phyloP scores from a whole-genome alignment of 176 grass and related monocot species.

The Triticum timopheevii region DNA sequence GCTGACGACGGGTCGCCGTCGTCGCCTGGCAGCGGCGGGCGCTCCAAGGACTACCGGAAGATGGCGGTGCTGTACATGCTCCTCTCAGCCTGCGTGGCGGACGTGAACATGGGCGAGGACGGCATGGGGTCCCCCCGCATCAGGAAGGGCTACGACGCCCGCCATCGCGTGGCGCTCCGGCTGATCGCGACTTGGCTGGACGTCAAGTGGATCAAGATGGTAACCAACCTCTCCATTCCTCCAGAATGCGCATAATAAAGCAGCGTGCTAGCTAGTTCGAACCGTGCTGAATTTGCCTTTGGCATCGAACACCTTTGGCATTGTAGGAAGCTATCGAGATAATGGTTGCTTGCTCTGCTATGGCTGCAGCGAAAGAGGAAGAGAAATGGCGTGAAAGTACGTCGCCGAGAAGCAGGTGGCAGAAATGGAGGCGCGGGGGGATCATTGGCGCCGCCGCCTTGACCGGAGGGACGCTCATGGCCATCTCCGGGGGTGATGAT shows the following conservation, averaged over 20 bases:
- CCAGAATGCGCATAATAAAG: neutral
- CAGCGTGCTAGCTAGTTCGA: neutral
- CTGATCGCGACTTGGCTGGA: conserved; percentile 84
- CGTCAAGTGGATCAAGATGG: conserved; percentile 89
- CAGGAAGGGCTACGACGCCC: conserved; percentile 94
- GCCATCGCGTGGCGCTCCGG: conserved; percentile 86
- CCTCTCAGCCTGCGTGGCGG: conserved; percentile 92
- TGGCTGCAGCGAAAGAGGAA: conserved; percentile 90
- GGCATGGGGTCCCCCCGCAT: conserved; percentile 46
- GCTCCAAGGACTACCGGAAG: conserved; percentile 61
- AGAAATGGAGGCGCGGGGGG: conserved; percentile 81
- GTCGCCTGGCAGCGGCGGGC: neutral
- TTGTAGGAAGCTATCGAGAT: conserved; percentile 94
- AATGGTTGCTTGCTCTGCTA: conserved; percentile 99
- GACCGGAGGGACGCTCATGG: conserved; percentile 90
- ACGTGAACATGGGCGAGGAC: conserved; percentile 63
- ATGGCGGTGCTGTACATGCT: conserved; percentile 83
- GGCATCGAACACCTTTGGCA: conserved; percentile 41
- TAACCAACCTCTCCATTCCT: neutral
- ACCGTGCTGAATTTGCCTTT: neutral
- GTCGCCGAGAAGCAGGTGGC: conserved; percentile 67
- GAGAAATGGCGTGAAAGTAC: conserved; percentile 46
- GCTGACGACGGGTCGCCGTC: neutral
- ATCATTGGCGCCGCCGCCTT: conserved; percentile 94
- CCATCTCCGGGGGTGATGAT: conserved; percentile 81